Evolutionary conservation across 495 filamentous ascomycete species (phyloP), one percentile per base, ranked within the genome.

Genomic region (Neurospora intermedia): DNA sequence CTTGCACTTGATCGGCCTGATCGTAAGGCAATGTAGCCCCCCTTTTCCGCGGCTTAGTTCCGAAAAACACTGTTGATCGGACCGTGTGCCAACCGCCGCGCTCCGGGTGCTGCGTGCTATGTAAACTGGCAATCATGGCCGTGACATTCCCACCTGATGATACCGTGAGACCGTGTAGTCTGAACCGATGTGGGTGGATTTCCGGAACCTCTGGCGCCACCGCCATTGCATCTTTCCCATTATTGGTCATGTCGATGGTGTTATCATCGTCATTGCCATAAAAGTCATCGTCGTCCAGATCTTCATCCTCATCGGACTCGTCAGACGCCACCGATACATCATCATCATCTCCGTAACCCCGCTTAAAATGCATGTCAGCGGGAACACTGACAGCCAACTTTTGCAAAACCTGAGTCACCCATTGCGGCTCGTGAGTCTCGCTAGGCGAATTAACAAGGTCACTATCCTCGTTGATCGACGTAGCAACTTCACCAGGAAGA

Each of bases 141-240:
- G 78, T 79, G 27, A 78, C 77, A n/a, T 84, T 84, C 66, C 82
- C 84, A 39, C 82, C 84, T 0, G 84, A 81, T 16, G 82, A 83
- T 9, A 78, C 69, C 18, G 83, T 75, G 11, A 86, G 78, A 10
- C 84, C 85, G 81, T 84, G 82, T 6, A 87, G 75, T 42, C 83
- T 83, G 43, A 82, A 81, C 9, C 84, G 83, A 70, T 82, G 81
- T 0, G 82, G 80, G 76, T 86, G 82, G 70, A 81, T 76, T 72
- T 81, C 76, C 5, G 78, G 78, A 18, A 81, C 77, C 40, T 83
- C 73, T 38, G 76, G 78, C 40, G 77, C 69, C 7, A 54, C 75
- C n/a, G 77, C 70, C 11, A 74, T 74, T 41, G 77, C 78, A 15
- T 77, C 45, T 66, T 66, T 66, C 16, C 54, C 54, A 15, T 66